A percentile compares a stretch with the other conserved stretches of the same genome.
Conservation (phyloP, 805 yeast genomes). For the Candida koratica region DNA sequence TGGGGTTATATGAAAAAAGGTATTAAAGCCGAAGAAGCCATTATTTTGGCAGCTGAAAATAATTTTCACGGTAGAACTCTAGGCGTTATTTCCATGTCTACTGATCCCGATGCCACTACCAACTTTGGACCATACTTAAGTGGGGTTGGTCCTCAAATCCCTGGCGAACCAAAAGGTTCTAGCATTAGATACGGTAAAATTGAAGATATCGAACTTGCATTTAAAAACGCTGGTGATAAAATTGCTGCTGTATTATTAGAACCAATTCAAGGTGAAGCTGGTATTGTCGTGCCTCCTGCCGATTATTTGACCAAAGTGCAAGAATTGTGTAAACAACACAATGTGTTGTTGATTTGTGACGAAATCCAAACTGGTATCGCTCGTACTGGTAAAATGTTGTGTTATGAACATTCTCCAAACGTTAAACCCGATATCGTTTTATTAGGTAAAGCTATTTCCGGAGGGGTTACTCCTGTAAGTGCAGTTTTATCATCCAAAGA, state of each 20-base stretch:
- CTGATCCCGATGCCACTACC: constrained; percentile 88
- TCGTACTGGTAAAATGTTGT: constrained; percentile 91
- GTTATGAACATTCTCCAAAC: constrained; percentile 75
- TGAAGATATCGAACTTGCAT: constrained; percentile 82
- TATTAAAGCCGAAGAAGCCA: constrained; percentile 78
- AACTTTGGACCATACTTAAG: constrained; percentile 86
- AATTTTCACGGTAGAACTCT: constrained; percentile 97
- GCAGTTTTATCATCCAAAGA: constrained; percentile 88
- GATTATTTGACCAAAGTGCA: constrained; percentile 74
- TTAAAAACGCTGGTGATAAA: constrained; percentile 77
- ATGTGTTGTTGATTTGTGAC: constrained; percentile 87
- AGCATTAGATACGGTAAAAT: constrained; percentile 77
- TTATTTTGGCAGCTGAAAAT: constrained; percentile 79
- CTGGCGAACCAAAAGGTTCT: constrained; percentile 60
- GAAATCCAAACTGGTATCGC: constrained; percentile 98
- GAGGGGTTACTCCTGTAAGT: constrained; percentile 90
- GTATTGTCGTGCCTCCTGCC: constrained; percentile 88
- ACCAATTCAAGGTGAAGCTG: constrained; percentile 98
- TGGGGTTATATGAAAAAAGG: constrained; percentile 93
- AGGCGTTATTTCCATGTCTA: constrained; percentile 93
- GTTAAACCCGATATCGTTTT: constrained; percentile 87
- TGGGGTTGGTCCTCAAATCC: constrained; percentile 80
- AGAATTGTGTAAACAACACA: constrained; percentile 73
- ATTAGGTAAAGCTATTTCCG: constrained; percentile 92
- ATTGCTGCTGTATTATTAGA: constrained; percentile 89